Evolutionary conservation across 1,139 yeast genomes (phyloP).

Genomic region (Geotrichum europaeum): DNA sequence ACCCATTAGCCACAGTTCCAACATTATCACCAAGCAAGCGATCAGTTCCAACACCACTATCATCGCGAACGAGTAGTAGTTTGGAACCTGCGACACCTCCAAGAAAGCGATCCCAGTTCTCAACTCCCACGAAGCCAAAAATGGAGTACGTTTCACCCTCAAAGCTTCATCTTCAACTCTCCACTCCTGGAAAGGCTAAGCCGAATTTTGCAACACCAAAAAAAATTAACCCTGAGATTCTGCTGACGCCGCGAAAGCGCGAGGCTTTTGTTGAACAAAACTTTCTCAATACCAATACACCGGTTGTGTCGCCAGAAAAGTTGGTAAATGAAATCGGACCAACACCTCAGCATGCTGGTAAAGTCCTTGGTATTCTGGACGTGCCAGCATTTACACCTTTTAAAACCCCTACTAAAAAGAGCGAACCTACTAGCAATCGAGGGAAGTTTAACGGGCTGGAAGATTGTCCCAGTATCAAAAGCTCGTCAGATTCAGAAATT

Average conservation of each 20-base stretch:
- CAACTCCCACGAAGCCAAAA: not conserved
- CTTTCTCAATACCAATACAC: not conserved
- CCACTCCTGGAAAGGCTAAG: not conserved
- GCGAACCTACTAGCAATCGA: not conserved
- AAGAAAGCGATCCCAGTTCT: not conserved
- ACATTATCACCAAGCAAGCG: not conserved
- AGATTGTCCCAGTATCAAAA: constrained; percentile 2
- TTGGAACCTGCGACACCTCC: not conserved
- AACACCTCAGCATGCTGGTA: constrained; percentile 69
- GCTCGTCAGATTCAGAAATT: not conserved
- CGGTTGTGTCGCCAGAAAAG: not conserved
- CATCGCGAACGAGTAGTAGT: not conserved
- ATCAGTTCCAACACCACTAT: not conserved
- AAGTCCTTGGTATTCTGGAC: constrained; percentile 62
- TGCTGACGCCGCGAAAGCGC: not conserved
- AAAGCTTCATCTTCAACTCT: not conserved
- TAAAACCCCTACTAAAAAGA: constrained; percentile 25
- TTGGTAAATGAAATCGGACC: constrained; percentile 51
- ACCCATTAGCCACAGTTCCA: not conserved
- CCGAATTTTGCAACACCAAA: not conserved
- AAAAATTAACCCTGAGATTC: not conserved
- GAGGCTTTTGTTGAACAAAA: not conserved
- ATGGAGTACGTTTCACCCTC: not conserved
- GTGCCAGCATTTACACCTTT: constrained; percentile 29
- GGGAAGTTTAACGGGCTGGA: constrained; percentile 7